Conservation (phyloP, 2,329 filamentous ascomycete species). For the Pseudogymnoascus sp. region DNA sequence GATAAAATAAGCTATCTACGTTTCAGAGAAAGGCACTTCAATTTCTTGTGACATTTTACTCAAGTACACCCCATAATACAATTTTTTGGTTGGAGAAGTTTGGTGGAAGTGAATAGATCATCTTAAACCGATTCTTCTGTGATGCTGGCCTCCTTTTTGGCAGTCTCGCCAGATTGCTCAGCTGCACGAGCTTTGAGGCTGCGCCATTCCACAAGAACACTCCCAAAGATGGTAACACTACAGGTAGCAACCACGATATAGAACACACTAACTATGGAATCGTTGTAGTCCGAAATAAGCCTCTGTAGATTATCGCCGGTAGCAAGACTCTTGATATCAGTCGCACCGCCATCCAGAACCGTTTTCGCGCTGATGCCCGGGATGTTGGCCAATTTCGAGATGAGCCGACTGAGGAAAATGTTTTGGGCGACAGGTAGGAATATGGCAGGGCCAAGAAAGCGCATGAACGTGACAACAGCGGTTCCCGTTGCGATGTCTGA, state of each 20-base stretch:
- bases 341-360: conserved; percentile 12
- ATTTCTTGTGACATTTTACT: background rate
- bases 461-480: conserved; percentile 52
- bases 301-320: conserved; percentile 15
- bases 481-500: conserved; percentile 44
- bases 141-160: background rate
- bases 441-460: conserved; percentile 58
- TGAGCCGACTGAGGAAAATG: conserved; percentile 40
- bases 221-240: conserved; percentile 18
- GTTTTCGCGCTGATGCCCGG: conserved; percentile 10
- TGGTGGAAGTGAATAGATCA: background rate
- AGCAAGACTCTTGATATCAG: conserved; percentile 13
- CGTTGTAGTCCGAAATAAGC: conserved; percentile 20
- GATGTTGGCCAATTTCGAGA: conserved; percentile 12
- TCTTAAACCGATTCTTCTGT: background rate
- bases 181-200: conserved; percentile 13
- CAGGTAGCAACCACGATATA: conserved; percentile 17
- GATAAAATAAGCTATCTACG: background rate
- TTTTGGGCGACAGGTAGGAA: conserved; percentile 59
- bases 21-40: background rate
- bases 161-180: background rate
- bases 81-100: background rate
- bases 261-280: conserved; percentile 18
- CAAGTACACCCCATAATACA: background rate
- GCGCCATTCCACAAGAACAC: conserved; percentile 21